phyloP scores from a whole-genome alignment of 1,284 basidiomycete genomes.

The Apiotrichum veenhuisii region DNA sequence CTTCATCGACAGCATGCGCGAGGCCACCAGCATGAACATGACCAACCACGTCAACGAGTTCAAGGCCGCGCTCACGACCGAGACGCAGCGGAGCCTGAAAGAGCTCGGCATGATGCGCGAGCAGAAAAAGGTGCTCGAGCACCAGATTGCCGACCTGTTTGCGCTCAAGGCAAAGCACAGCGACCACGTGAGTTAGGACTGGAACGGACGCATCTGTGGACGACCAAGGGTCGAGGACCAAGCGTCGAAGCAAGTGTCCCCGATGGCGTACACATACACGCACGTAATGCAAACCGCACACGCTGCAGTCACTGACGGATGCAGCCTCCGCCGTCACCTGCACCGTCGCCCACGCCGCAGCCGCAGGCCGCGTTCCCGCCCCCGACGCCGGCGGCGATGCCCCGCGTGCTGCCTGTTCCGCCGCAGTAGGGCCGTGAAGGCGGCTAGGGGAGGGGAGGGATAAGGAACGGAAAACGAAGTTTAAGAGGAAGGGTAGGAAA shows the following conservation, averaged over 20 bases:
- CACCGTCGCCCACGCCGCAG: background rate
- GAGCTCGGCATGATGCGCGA: constrained; percentile 68
- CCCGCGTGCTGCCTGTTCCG: constrained; percentile 16
- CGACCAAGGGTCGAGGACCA: no score
- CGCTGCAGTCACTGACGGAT: background rate
- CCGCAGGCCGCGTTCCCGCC: background rate
- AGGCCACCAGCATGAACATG: constrained; percentile 79
- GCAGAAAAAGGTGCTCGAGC: constrained; percentile 67
- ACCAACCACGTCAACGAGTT: constrained; percentile 71
- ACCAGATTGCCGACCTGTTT: constrained; percentile 50
- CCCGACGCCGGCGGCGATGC: constrained; percentile 18
- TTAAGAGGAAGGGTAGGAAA: no score
- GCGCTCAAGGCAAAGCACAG: constrained; percentile 43
- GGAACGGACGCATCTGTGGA: no score
- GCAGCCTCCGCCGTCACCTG: background rate
- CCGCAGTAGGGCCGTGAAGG: background rate
- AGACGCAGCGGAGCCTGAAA: constrained; percentile 60
- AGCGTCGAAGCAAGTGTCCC: no score
- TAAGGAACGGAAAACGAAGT: no score
- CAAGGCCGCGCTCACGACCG: constrained; percentile 44
- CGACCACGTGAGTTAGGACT: constrained; percentile 1
- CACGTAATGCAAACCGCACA: no score
- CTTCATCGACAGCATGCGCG: constrained; percentile 86
- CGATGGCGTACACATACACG: no score
- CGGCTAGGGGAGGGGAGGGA: no score